Evolutionary conservation across 106 monocot genomes (phyloP).

Genomic region (Alisma plantagoaquatica): DNA sequence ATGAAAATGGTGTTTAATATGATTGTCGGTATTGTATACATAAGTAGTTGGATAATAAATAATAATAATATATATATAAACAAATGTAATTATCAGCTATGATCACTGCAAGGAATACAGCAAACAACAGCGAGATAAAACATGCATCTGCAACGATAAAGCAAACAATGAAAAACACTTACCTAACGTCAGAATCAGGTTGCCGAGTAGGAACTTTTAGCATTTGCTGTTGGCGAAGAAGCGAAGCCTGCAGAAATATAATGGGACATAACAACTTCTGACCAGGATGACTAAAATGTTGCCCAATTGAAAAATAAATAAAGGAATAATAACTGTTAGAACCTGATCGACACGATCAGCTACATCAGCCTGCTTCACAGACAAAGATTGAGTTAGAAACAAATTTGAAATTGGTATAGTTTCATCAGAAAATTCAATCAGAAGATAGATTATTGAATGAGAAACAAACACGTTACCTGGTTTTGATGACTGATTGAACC

Average conservation of each 20-base stretch:
- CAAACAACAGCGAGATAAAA: not conserved
- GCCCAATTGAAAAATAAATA: not conserved
- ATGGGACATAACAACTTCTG: not conserved
- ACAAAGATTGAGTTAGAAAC: not conserved
- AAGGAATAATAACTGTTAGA: constrained; percentile 2
- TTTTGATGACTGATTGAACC: constrained; percentile 33
- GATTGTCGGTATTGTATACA: not conserved
- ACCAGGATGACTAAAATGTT: not conserved
- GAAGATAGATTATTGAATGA: constrained; percentile 7
- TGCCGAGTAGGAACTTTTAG: constrained; percentile 60
- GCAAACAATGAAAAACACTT: not conserved
- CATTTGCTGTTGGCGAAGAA: constrained; percentile 78
- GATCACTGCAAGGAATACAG: not conserved
- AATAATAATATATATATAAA: not conserved
- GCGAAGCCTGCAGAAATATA: constrained; percentile 37
- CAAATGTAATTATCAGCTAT: not conserved
- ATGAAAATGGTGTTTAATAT: not conserved
- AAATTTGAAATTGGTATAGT: not conserved
- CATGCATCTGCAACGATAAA: not conserved
- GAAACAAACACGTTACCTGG: constrained; percentile 29
- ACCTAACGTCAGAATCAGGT: constrained; percentile 71
- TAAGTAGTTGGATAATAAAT: not conserved
- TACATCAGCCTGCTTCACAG: constrained; percentile 11
- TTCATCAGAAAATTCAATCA: too few relatives aligned
- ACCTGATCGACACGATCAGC: constrained; percentile 67